Percentiles rank a stretch among this genome's conserved stretches.
These are phyloP conservation scores for Zostera marina DNA, from an alignment of 116 monocot species.

Conservation along the genomic window DNA sequence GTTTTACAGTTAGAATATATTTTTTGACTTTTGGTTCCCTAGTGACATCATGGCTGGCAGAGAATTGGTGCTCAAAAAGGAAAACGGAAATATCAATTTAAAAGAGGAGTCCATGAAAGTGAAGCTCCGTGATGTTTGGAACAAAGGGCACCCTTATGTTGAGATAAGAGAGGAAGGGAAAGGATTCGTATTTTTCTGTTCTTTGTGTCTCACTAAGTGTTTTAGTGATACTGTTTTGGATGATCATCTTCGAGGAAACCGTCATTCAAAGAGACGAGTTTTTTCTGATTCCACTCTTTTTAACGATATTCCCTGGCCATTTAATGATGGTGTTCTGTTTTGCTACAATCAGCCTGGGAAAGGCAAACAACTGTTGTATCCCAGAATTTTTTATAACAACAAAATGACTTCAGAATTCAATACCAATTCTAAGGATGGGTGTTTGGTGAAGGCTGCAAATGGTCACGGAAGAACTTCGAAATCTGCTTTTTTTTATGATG, in stretches of 20 bases:
- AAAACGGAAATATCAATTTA: constrained; percentile 17
- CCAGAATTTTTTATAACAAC: not conserved
- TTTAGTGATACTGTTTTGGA: constrained; percentile 55
- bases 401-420: not conserved
- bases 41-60: constrained; percentile 5
- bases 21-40: not conserved
- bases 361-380: not conserved
- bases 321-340: constrained; percentile 81
- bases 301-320: constrained; percentile 75
- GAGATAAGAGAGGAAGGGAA: constrained; percentile 57
- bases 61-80: constrained; percentile 1
- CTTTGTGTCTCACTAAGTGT: constrained; percentile 69
- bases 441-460: not conserved
- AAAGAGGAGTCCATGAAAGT: constrained; percentile 44
- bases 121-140: constrained; percentile 45
- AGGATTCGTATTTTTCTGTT: constrained; percentile 75
- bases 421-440: not conserved
- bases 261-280: constrained; percentile 37
- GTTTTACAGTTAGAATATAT: not conserved
- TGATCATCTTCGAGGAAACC: constrained; percentile 62
- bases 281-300: constrained; percentile 64
- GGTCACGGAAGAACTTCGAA: not conserved
- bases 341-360: constrained; percentile 9
- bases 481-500: not conserved
- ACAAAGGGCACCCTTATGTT: constrained; percentile 54